Base-by-base conservation (phyloP, 805 yeast species). In the Cyberlindnera xishuangbannaensis region DNA sequence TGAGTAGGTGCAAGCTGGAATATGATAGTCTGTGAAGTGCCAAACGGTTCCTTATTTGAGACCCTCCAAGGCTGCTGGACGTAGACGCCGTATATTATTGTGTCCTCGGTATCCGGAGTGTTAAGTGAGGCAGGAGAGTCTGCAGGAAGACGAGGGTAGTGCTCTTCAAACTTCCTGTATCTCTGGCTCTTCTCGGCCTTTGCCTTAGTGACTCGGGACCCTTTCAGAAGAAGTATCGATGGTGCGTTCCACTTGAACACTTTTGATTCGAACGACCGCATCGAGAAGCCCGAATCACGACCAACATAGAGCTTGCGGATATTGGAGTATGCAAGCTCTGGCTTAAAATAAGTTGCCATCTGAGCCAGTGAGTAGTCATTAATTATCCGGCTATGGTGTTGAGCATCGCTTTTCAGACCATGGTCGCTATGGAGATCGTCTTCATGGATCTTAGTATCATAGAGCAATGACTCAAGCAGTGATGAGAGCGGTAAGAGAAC, bases 181-280 rank as follows among this genome's bases (percentile, higher is more conserved):
- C 83, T 55, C 33, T 61, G 68, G 34, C 65, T 71, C 15, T 61
- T 50, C 9, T 23, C 31, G 2, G 34, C 36, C 9, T 26, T 16
- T 2, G 8, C 26, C 2, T n/a, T 17, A 37, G 49, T 38, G 41
- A 62, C 37, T 48, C 63, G 15, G 27, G 39, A 18, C 3, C 97
- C 97, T 3, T 75, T 69, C 1, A 90, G 63, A 0, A 88, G 39
- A 7, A 88, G 44, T 1, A 90, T 53, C 0, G 95, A 74, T 0
- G 96, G 95, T 0, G 95, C 92, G 45, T 74, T 77, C 95, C 97
- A 90, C 47, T 87, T 85, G 63, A 85, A 38, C 4, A 27, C 43
- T 18, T 43, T 43, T 76, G 80, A 71, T 57, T 88, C 95, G 37
- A 90, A 70, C 0, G 95, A 81, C 19, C 95, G 62, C 71, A 88